A percentile compares a stretch with the other conserved stretches of the same genome.
Conservation (phyloP, 208 protist genomes). For the Acanthamoeba healyi region DNA sequence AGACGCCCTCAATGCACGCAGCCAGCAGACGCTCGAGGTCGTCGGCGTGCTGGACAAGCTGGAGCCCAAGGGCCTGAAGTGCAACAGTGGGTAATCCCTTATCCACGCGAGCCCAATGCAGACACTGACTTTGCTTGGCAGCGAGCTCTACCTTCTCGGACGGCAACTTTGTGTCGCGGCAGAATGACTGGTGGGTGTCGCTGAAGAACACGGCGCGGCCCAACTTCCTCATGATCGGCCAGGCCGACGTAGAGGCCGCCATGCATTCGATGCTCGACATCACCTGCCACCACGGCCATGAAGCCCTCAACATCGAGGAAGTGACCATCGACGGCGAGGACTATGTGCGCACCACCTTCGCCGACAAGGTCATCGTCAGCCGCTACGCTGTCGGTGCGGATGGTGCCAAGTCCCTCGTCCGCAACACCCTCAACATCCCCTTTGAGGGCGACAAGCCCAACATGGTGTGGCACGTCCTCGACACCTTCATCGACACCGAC, state of each 20-base stretch:
- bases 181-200: constrained; percentile 52
- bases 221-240: constrained; percentile 74
- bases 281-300: neutral
- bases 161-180: constrained; percentile 57
- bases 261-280: constrained; percentile 17
- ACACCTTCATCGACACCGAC: constrained; percentile 67
- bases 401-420: constrained; percentile 9
- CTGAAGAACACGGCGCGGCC: neutral
- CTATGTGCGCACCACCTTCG: neutral
- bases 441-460: constrained; percentile 54
- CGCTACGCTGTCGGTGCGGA: constrained; percentile 5
- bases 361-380: neutral
- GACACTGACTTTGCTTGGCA: constrained; percentile 1
- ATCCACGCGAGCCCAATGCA: neutral
- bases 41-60: constrained; percentile 40
- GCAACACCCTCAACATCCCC: constrained; percentile 44
- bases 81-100: constrained; percentile 28
- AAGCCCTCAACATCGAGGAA: constrained; percentile 21
- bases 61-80: neutral
- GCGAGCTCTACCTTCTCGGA: constrained; percentile 55
- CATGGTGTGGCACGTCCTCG: constrained; percentile 62
- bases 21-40: constrained; percentile 55
- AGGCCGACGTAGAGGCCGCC: constrained; percentile 19
- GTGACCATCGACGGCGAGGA: constrained; percentile 4
- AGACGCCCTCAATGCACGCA: constrained; percentile 67